phyloP scores from a whole-genome alignment of 768 basidiomycete species.

The Coprinopsis strossmayeri region DNA sequence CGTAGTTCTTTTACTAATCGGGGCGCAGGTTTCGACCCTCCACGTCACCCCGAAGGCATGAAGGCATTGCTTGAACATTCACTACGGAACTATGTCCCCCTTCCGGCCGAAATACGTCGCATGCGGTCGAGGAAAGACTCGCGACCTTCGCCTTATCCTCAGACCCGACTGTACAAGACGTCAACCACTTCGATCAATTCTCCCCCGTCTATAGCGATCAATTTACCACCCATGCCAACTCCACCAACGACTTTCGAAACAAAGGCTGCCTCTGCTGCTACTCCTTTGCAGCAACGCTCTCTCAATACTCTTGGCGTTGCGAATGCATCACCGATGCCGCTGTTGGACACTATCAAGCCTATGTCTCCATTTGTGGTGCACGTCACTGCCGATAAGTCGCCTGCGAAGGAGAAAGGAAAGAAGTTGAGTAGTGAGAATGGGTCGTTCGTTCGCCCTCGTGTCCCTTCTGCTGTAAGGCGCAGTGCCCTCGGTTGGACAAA shows the following conservation, averaged over 20 bases:
- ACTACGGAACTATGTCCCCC: constrained; percentile 60
- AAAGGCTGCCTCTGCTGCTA: constrained; percentile 4
- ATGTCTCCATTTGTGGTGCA: constrained; percentile 30
- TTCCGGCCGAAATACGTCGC: constrained; percentile 67
- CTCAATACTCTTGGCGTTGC: constrained; percentile 33
- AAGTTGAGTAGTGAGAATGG: constrained; percentile 32
- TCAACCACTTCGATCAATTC: constrained; percentile 25
- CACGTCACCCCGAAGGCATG: constrained; percentile 58
- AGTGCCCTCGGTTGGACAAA: constrained; percentile 59
- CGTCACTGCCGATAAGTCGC: background rate
- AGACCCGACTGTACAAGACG: constrained; percentile 37
- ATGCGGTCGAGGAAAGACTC: constrained; percentile 64
- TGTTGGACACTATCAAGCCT: constrained; percentile 33
- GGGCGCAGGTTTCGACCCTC: constrained; percentile 61
- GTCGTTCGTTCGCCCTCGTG: constrained; percentile 40
- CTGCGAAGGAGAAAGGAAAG: constrained; percentile 23
- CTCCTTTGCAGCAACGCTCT: constrained; percentile 37
- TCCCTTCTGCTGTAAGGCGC: constrained; percentile 50
- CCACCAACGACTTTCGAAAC: background rate
- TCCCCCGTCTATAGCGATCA: background rate
- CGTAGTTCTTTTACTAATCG: constrained; percentile 9
- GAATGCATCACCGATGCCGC: constrained; percentile 25
- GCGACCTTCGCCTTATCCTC: constrained; percentile 68
- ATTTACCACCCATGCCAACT: background rate
- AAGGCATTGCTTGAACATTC: constrained; percentile 69